phyloP scores from a whole-genome alignment of 768 basidiomycete genomes.

The Rhodotorula kratochvilovae region DNA sequence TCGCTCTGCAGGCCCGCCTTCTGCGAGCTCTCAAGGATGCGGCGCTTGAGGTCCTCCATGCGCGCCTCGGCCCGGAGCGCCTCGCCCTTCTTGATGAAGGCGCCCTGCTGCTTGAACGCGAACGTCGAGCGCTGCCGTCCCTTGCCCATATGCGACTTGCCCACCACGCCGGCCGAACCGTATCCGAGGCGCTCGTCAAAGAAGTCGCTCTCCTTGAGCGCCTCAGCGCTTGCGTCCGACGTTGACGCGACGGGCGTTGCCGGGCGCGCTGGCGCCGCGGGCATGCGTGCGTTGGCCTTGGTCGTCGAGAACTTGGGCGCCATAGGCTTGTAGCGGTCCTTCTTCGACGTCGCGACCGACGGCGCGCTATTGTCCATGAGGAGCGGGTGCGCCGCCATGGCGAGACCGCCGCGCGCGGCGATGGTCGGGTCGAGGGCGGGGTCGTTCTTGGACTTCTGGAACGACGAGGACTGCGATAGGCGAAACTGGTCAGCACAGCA shows the following conservation, averaged over 20 bases:
- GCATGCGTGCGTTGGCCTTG: conserved; percentile 73
- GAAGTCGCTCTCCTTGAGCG: conserved; percentile 44
- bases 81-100: conserved; percentile 57
- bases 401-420: conserved; percentile 75
- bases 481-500: too few species aligned
- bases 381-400: conserved; percentile 85
- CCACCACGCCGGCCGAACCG: conserved; percentile 60
- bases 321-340: conserved; percentile 95
- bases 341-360: conserved; percentile 57
- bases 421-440: conserved; percentile 55
- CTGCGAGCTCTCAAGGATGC: conserved; percentile 84
- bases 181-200: conserved; percentile 37
- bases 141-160: conserved; percentile 62
- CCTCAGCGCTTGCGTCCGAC: conserved; percentile 35
- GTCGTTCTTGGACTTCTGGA: conserved; percentile 31
- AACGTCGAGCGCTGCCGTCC: conserved; percentile 57
- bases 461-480: conserved; percentile 38
- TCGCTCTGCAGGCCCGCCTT: conserved; percentile 95
- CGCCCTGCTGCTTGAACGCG: conserved; percentile 87
- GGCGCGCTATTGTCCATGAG: conserved; percentile 63
- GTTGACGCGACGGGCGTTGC: conserved; percentile 46
- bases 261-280: conserved; percentile 56
- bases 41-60: conserved; percentile 82
- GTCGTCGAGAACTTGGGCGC: conserved; percentile 97
- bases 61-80: conserved; percentile 57